phyloP scores from a whole-genome alignment of 495 filamentous ascomycete species.

The Neurospora sp. region DNA sequence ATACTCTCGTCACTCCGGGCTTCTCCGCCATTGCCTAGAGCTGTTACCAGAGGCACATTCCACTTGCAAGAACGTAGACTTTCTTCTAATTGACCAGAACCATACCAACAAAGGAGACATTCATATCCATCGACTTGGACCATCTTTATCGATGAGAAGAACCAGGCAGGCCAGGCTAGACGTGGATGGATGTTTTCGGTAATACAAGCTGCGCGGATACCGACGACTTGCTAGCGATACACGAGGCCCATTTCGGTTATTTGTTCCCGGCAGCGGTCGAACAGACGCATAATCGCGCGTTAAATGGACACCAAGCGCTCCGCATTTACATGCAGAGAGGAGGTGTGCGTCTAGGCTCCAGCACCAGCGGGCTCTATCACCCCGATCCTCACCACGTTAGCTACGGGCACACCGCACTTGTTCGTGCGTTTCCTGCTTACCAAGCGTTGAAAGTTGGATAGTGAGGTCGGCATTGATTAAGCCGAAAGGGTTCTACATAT shows the following conservation, averaged over 20 bases:
- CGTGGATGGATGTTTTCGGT: not conserved
- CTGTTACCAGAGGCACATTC: not conserved
- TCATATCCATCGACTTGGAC: not conserved
- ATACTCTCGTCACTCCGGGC: not conserved
- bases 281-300: not conserved
- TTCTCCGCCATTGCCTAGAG: not conserved
- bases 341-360: not conserved
- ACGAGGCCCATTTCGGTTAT: not conserved
- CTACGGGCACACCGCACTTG: not conserved
- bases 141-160: not conserved
- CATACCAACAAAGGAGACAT: not conserved
- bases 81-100: not conserved
- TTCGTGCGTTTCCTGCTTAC: not conserved
- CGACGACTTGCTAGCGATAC: not conserved
- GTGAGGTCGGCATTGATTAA: not conserved
- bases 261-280: not conserved
- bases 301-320: not conserved
- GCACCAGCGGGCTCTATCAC: not conserved
- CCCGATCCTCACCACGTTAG: not conserved
- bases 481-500: not conserved
- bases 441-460: not conserved
- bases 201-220: not conserved
- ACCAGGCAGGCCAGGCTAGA: not conserved
- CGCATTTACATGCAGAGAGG: not conserved
- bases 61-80: not conserved